Evolutionary conservation across 208 protist species (phyloP), one percentile per base, ranked within the genome.

Genomic region (Trichomonas vaginalis): DNA sequence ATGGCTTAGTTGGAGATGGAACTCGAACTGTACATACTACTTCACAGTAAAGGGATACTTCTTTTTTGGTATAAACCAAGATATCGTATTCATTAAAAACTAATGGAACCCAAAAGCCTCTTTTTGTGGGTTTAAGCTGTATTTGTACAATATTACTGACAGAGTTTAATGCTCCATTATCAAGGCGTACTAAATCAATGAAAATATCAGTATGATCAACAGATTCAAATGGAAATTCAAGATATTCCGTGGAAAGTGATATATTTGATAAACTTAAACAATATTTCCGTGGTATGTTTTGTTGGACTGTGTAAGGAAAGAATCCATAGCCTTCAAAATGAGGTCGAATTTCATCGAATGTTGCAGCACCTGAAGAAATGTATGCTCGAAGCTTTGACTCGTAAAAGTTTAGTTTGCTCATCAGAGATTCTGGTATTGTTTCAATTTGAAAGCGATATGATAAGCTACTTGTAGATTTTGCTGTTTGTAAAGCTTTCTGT

Each of bases 71-170:
- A 42, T 9, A 35, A 39, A 92, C 14, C 0, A 92, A 6, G 21
- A 42, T 48, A 92, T 92, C 86, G 51, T 45, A 92, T 92, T 92
- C 45, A 92, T 92, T 17, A 92, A 92, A 92, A 56, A 45, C 46
- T 39, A 39, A 51, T 17, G 86, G 86, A 48, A 35, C 46, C 86
- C 86, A 92, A 35, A 17, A 17, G 3, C 45, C 86, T 6, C 27
- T 8, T 92, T 92, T 92, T 39, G 40, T 51, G 8, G 45, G 40
- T 48, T 51, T 51, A 0, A 92, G 3, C 56, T 23, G 45, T 2
- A 92, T 45, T 51, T 92, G 40, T 27, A 92, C n/a, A 92, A 92
- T 51, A 32, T 92, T 92, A 32, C 86, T 92, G 4, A 92, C 42
- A 12, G 56, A 70, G 56, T 70, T 70, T 2, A 70, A 27, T 27